Conservation (phyloP, 1,284 basidiomycete genomes). For the Cryptococcus deneoformans region DNA sequence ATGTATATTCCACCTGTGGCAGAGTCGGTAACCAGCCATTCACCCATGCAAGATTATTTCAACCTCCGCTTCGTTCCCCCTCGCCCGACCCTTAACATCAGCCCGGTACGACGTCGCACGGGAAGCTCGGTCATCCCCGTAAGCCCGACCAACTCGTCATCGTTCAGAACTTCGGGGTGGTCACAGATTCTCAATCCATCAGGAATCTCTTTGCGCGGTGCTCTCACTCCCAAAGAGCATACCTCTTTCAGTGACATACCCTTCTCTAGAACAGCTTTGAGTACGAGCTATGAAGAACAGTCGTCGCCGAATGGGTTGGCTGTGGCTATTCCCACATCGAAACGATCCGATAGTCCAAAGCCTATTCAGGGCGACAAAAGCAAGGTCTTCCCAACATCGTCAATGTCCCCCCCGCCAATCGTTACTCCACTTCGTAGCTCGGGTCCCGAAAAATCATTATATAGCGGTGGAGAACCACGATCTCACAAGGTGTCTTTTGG, state of each 20-base stretch:
- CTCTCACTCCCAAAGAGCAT: constrained; percentile 36
- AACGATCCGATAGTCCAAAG: constrained; percentile 6
- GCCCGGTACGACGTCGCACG: constrained; percentile 10
- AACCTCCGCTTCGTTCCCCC: constrained; percentile 26
- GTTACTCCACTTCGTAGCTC: constrained; percentile 9
- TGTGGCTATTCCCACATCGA: neutral
- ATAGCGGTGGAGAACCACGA: constrained; percentile 7
- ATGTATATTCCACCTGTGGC: constrained; percentile 22
- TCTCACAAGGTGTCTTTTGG: constrained; percentile 26
- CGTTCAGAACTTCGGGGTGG: constrained; percentile 22
- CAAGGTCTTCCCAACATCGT: neutral
- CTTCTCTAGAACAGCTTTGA: no score
- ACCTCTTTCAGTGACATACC: constrained; percentile 26
- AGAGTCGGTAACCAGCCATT: constrained; percentile 20
- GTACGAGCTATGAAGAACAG: no score
- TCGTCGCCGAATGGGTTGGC: neutral
- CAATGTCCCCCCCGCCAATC: constrained; percentile 9
- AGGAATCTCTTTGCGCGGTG: constrained; percentile 30
- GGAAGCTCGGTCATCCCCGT: constrained; percentile 7
- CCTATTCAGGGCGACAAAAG: neutral
- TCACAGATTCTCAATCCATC: constrained; percentile 42
- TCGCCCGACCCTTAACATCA: constrained; percentile 3
- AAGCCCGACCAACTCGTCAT: constrained; percentile 17
- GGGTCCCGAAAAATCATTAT: constrained; percentile 11
- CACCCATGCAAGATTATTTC: constrained; percentile 46